Evolutionary conservation across 169 alveolate genomes (phyloP).

Genomic region (Miamiensis avidus): DNA sequence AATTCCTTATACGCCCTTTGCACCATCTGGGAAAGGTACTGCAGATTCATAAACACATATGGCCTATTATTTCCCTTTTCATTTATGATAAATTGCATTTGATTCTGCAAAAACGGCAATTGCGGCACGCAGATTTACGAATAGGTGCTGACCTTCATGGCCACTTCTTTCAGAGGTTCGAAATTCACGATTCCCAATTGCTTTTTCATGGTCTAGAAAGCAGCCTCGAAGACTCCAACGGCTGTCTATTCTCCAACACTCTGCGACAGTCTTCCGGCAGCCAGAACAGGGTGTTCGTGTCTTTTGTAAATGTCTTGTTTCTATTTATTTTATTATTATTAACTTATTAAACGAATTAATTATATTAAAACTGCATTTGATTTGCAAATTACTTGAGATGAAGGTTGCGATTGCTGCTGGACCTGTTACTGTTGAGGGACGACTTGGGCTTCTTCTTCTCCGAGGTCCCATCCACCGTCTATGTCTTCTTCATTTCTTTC

Average conservation of each 20-base stretch:
- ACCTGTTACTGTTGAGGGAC: background rate
- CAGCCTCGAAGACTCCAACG: slow-evolving; percentile 39
- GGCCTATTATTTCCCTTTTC: slow-evolving; percentile 11
- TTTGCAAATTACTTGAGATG: too few relatives aligned
- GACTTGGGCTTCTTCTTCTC: background rate
- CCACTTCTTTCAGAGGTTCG: slow-evolving; percentile 23
- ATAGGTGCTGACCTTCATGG: slow-evolving; percentile 16
- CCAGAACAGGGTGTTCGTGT: background rate
- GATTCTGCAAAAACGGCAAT: slow-evolving; percentile 30
- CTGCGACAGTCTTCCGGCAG: slow-evolving; percentile 42
- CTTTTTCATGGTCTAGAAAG: slow-evolving; percentile 41
- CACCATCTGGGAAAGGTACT: slow-evolving; percentile 9
- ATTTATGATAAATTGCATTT: background rate
- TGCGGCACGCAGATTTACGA: slow-evolving; percentile 16
- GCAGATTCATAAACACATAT: slow-evolving; percentile 1
- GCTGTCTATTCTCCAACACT: slow-evolving; percentile 40
- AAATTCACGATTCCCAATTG: slow-evolving; percentile 37
- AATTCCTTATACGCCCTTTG: background rate
- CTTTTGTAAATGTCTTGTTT: background rate
- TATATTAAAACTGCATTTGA: too few relatives aligned
- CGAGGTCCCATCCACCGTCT: slow-evolving; percentile 2
- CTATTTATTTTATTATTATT: too few relatives aligned
- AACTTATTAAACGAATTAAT: too few relatives aligned
- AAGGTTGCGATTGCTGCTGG: too few relatives aligned
- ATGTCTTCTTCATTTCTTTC: slow-evolving; percentile 27